phyloP scores from a whole-genome alignment of 2,329 filamentous ascomycete species.

The Penicillium occitanis region DNA sequence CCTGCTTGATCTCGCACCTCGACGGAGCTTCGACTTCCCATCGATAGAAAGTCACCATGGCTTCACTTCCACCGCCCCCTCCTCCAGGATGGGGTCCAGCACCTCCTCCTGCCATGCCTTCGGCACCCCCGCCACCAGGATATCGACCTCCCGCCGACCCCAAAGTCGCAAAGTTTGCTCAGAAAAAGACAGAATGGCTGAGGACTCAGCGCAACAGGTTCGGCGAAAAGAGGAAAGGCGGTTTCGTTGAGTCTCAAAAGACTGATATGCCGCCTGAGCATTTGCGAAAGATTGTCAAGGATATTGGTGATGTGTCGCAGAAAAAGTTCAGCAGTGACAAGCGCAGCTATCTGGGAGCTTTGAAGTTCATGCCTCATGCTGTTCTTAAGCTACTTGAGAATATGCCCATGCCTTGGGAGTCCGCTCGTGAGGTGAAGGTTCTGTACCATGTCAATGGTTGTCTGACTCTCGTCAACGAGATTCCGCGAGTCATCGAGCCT shows the following conservation, averaged over 20 bases:
- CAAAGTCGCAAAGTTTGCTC: conserved; percentile 87
- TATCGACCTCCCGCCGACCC: conserved; percentile 79
- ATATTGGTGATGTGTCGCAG: conserved; percentile 98
- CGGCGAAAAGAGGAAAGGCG: conserved; percentile 92
- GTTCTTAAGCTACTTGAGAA: conserved; percentile 97
- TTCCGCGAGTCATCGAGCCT: conserved; percentile 92
- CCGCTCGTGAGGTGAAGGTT: conserved; percentile 92
- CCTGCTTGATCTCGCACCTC: conserved; percentile 30
- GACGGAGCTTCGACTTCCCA: conserved; percentile 18
- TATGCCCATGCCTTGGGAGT: conserved; percentile 99
- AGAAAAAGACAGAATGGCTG: conserved; percentile 99
- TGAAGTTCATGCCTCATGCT: conserved; percentile 99
- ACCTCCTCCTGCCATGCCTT: conserved; percentile 52
- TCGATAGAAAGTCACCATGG: conserved; percentile 47
- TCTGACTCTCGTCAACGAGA: conserved; percentile 94
- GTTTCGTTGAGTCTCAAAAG: conserved; percentile 97
- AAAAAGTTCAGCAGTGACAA: conserved; percentile 99
- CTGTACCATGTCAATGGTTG: conserved; percentile 98
- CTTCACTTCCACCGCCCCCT: conserved; percentile 64
- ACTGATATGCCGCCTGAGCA: conserved; percentile 98
- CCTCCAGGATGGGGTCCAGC: conserved; percentile 64
- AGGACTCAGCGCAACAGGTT: conserved; percentile 87
- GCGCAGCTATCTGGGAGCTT: conserved; percentile 90
- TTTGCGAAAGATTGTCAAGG: conserved; percentile 94
- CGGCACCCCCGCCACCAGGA: conserved; percentile 78